Evolutionary conservation across 441 rosid species (phyloP).

Genomic region (Pelargonium hybrid): DNA sequence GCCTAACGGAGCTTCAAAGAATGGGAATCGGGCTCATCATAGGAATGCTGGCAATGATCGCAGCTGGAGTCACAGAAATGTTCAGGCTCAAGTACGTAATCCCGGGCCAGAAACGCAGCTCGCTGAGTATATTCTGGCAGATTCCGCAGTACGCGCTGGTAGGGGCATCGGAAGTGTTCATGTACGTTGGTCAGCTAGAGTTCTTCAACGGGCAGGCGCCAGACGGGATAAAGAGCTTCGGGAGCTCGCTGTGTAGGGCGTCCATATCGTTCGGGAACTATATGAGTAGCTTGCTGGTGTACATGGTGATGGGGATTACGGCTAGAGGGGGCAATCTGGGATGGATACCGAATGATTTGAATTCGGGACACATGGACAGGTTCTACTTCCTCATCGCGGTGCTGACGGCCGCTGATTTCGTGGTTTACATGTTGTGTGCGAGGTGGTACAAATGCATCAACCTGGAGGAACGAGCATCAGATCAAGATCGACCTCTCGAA

Average conservation of each 20-base stretch:
- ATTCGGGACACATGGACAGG: conserved; percentile 88
- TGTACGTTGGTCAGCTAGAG: conserved; percentile 94
- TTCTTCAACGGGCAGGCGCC: conserved; percentile 97
- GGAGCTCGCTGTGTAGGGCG: conserved; percentile 91
- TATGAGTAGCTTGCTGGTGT: conserved; percentile 85
- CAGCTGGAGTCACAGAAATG: conserved; percentile 76
- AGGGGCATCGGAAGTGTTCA: conserved; percentile 97
- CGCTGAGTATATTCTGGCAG: conserved; percentile 95
- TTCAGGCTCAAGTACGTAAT: conserved; percentile 53
- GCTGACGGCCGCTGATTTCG: conserved; percentile 56
- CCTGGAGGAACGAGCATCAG: conserved; percentile 27
- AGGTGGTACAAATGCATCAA: conserved; percentile 76
- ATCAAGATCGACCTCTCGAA: background rate
- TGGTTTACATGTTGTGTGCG: conserved; percentile 59
- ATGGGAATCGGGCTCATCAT: conserved; percentile 95
- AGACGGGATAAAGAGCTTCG: conserved; percentile 85
- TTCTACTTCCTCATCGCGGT: conserved; percentile 86
- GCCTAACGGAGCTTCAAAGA: conserved; percentile 82
- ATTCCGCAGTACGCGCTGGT: conserved; percentile 77
- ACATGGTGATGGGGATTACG: conserved; percentile 85
- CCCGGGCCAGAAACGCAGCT: conserved; percentile 57
- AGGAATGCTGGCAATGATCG: conserved; percentile 73
- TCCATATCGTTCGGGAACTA: conserved; percentile 94
- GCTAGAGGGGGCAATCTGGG: conserved; percentile 70
- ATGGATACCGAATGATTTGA: conserved; percentile 89